These are phyloP conservation scores for Elsinoe fawcettii DNA, from an alignment of 2,329 filamentous ascomycete species.

Conservation along the genomic window DNA sequence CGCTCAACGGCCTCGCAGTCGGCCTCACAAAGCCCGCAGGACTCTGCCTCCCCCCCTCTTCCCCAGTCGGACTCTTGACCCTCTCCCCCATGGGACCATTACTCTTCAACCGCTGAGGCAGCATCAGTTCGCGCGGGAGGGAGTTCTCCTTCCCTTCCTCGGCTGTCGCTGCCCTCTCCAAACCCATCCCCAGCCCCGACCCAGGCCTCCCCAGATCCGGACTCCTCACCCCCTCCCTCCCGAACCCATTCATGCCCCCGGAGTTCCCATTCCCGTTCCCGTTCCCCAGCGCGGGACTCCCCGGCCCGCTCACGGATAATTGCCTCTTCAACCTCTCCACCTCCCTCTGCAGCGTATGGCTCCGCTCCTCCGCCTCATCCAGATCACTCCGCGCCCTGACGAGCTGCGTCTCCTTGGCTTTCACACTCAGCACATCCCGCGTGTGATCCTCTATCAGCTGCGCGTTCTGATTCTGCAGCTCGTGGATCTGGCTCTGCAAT, in stretches of 20 bases:
- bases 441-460: conserved; percentile 96
- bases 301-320: conserved; percentile 36
- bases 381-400: conserved; percentile 85
- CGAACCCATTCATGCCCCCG: conserved; percentile 12
- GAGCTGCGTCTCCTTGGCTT: conserved; percentile 92
- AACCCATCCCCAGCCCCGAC: not conserved
- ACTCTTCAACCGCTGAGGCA: conserved; percentile 14
- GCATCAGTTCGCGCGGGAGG: conserved; percentile 16
- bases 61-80: conserved; percentile 1
- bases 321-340: conserved; percentile 91
- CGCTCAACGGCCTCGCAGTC: conserved; percentile 11
- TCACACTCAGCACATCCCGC: conserved; percentile 87
- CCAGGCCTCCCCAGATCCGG: conserved; percentile 7
- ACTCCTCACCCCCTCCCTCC: not conserved
- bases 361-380: conserved; percentile 78
- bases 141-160: conserved; percentile 44
- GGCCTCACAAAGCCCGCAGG: conserved; percentile 10
- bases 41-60: conserved; percentile 6
- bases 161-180: not conserved
- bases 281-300: conserved; percentile 25
- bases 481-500: conserved; percentile 78
- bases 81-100: not conserved
- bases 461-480: conserved; percentile 94
- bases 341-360: conserved; percentile 76
- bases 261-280: conserved; percentile 23